A percentile compares a stretch with the other conserved stretches of the same genome.
Conservation (phyloP, 495 filamentous ascomycete genomes). For the Poronia punctata region DNA sequence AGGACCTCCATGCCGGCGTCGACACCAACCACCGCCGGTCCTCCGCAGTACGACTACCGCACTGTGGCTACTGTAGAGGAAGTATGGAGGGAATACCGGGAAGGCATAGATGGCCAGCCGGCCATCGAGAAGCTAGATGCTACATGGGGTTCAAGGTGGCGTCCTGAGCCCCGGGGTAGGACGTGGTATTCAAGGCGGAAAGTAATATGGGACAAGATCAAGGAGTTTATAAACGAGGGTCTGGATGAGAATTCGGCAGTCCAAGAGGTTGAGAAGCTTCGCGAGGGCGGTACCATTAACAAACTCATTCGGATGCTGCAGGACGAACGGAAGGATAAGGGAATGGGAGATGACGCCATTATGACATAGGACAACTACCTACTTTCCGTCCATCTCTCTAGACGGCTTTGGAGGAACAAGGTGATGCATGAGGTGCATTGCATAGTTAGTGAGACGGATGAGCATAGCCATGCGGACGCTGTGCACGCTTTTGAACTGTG, state of each 20-base stretch:
- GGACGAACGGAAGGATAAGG: constrained; percentile 27
- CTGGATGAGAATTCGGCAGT: constrained; percentile 26
- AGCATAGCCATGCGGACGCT: too few relatives aligned
- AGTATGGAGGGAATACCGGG: constrained; percentile 30
- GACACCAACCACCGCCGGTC: constrained; percentile 13
- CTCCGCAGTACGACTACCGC: constrained; percentile 26
- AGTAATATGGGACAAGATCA: constrained; percentile 31
- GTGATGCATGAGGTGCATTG: too few relatives aligned
- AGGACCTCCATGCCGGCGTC: constrained; percentile 15
- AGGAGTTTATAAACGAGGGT: constrained; percentile 25
- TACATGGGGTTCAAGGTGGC: constrained; percentile 27
- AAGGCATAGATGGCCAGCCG: constrained; percentile 27
- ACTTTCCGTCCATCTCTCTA: too few relatives aligned
- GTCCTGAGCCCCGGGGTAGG: constrained; percentile 26
- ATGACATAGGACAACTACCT: constrained; percentile 13
- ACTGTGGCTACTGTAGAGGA: constrained; percentile 26
- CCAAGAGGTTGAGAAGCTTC: constrained; percentile 24
- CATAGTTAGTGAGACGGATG: too few relatives aligned
- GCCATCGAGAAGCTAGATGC: constrained; percentile 27
- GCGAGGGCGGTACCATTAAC: constrained; percentile 27
- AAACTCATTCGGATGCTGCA: constrained; percentile 28
- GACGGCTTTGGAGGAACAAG: too few relatives aligned
- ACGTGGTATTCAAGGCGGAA: constrained; percentile 31
- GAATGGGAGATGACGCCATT: constrained; percentile 17
- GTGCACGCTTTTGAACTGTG: too few relatives aligned